phyloP scores from a whole-genome alignment of 768 basidiomycete species.

The Tremella mesenterica region DNA sequence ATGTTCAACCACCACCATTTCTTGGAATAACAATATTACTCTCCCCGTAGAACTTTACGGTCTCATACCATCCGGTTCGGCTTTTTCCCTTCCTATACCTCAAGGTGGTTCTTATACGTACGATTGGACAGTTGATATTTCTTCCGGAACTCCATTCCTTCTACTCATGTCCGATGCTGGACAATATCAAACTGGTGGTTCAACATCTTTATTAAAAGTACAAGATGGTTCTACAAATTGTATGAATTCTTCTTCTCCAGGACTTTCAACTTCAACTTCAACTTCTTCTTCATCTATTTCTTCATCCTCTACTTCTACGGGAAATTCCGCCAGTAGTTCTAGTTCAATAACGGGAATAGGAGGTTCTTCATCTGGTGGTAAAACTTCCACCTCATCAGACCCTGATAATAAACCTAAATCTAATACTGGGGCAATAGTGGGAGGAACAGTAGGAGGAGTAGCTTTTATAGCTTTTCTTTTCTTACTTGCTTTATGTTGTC shows the following conservation, averaged over 20 bases:
- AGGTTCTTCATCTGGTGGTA: neutral
- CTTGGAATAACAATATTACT: slow-evolving; percentile 33
- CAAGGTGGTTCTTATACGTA: slow-evolving; percentile 6
- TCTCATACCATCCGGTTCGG: slow-evolving; percentile 38
- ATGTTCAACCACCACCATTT: slow-evolving; percentile 24
- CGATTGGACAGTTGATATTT: slow-evolving; percentile 35
- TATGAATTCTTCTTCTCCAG: slow-evolving; percentile 22
- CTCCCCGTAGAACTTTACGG: slow-evolving; percentile 37
- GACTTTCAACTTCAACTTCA: slow-evolving; percentile 6
- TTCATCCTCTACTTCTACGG: slow-evolving; percentile 1
- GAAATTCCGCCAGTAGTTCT: neutral
- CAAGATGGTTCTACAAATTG: slow-evolving; percentile 24
- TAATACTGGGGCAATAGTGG: slow-evolving; percentile 37
- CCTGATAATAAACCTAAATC: neutral
- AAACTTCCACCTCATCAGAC: neutral
- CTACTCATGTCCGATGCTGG: slow-evolving; percentile 39
- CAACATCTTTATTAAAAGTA: slow-evolving; percentile 28
- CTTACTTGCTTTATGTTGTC: slow-evolving; percentile 40
- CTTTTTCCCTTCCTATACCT: slow-evolving; percentile 33
- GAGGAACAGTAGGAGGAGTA: slow-evolving; percentile 42
- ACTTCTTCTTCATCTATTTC: slow-evolving; percentile 5
- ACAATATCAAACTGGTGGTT: slow-evolving; percentile 35
- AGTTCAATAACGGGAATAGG: neutral
- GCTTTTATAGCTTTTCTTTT: slow-evolving; percentile 40
- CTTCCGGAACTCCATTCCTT: slow-evolving; percentile 30